phyloP scores from a whole-genome alignment of 2,329 filamentous ascomycete species.

The Colletotrichum salicis region DNA sequence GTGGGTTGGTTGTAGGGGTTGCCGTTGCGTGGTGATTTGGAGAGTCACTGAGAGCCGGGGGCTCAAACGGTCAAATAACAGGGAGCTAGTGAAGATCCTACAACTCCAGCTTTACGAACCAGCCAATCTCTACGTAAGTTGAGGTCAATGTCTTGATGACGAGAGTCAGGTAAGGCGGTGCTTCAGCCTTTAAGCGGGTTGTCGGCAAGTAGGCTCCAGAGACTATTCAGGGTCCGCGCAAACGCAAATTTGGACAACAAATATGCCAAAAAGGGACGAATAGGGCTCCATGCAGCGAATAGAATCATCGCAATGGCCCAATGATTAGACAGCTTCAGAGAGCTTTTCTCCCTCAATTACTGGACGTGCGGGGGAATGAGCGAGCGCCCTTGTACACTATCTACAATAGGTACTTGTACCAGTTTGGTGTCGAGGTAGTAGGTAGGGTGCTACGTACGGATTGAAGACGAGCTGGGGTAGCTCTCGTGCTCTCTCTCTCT shows the following conservation, averaged over 20 bases:
- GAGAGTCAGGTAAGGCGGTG: neutral
- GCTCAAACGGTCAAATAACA: neutral
- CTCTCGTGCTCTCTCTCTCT: neutral
- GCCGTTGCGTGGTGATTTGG: slow-evolving; percentile 2
- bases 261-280: slow-evolving; percentile 9
- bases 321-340: neutral
- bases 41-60: slow-evolving; percentile 1
- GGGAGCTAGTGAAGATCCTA: slow-evolving; percentile 6
- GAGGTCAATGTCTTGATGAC: neutral
- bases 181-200: neutral
- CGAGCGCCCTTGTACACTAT: neutral
- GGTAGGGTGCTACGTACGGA: neutral
- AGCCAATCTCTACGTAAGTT: neutral
- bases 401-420: neutral
- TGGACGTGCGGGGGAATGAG: slow-evolving; percentile 10
- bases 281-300: neutral
- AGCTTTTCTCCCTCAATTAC: neutral
- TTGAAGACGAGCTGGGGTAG: neutral
- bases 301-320: slow-evolving; percentile 12
- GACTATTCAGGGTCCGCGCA: slow-evolving; percentile 19
- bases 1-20: neutral
- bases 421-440: neutral
- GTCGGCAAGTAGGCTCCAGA: neutral
- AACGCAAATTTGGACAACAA: slow-evolving; percentile 11
- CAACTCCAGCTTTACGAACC: slow-evolving; percentile 1